These are phyloP conservation scores for Phyllosticta paracitricarpa DNA, from an alignment of 2,329 filamentous ascomycete species.

Conservation along the genomic window DNA sequence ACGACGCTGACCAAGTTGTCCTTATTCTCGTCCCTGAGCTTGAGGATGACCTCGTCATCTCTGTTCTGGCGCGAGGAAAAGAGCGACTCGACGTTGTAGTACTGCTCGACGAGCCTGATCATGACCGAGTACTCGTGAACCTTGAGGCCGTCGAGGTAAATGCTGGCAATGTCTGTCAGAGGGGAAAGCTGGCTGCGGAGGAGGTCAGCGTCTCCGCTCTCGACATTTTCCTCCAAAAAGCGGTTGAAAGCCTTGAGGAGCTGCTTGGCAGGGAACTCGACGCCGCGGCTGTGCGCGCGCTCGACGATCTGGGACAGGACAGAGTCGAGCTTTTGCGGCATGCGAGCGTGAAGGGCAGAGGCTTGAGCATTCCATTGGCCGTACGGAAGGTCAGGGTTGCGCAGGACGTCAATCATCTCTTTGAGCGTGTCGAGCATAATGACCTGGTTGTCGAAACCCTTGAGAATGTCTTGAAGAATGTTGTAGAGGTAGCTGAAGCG, in stretches of 20 bases:
- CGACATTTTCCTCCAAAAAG: constrained; percentile 81
- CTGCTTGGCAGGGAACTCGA: constrained; percentile 86
- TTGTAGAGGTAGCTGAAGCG: constrained; percentile 67
- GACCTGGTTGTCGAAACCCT: constrained; percentile 93
- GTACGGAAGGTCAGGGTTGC: constrained; percentile 83
- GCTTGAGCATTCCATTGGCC: constrained; percentile 95
- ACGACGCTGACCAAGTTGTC: constrained; percentile 80
- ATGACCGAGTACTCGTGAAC: constrained; percentile 80
- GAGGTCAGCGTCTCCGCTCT: constrained; percentile 59
- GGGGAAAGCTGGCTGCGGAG: constrained; percentile 66
- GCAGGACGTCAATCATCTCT: constrained; percentile 81
- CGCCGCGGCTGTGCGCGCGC: constrained; percentile 62
- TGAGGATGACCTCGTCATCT: constrained; percentile 88
- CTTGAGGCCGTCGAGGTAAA: constrained; percentile 82
- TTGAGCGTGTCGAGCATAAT: constrained; percentile 84
- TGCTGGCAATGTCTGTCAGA: constrained; percentile 64
- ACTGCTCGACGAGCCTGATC: constrained; percentile 66
- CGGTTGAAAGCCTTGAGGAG: constrained; percentile 74
- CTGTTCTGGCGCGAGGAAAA: constrained; percentile 79
- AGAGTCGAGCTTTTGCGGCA: constrained; percentile 85
- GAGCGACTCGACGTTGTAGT: constrained; percentile 72
- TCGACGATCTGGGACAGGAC: constrained; percentile 80
- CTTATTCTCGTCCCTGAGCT: constrained; percentile 91
- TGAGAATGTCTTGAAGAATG: constrained; percentile 77
- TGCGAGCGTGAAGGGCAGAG: constrained; percentile 90